These are phyloP conservation scores for Cyberlindnera meyerae DNA, from an alignment of 805 yeast genomes.

Conservation along the genomic window DNA sequence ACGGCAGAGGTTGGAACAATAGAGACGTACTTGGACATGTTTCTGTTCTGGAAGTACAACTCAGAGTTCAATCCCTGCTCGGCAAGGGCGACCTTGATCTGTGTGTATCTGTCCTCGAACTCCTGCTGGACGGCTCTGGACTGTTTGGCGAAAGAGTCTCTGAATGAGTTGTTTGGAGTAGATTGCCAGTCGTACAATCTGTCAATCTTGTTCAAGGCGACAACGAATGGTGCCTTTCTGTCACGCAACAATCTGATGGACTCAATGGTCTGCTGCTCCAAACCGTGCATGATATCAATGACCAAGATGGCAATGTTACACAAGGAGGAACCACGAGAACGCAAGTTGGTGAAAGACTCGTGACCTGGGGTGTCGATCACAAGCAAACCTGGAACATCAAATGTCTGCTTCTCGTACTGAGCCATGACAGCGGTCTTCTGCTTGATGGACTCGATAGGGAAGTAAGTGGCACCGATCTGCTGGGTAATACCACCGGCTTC, in stretches of 20 bases:
- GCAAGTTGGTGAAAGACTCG: slow-evolving; percentile 96
- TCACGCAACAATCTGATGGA: slow-evolving; percentile 89
- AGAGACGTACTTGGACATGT: slow-evolving; percentile 88
- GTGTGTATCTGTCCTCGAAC: slow-evolving; percentile 80
- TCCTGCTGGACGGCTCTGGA: slow-evolving; percentile 82
- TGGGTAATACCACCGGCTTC: slow-evolving; percentile 99
- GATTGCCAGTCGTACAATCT: slow-evolving; percentile 94
- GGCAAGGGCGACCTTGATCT: slow-evolving; percentile 84
- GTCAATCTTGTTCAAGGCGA: slow-evolving; percentile 95
- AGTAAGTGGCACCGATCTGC: slow-evolving; percentile 99
- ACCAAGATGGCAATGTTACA: slow-evolving; percentile 99
- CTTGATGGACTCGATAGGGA: slow-evolving; percentile 93
- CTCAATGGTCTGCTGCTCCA: slow-evolving; percentile 96
- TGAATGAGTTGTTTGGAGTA: slow-evolving; percentile 89
- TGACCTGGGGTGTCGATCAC: slow-evolving; percentile 99
- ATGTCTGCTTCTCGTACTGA: slow-evolving; percentile 73
- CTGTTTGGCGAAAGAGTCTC: slow-evolving; percentile 87
- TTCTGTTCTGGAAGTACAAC: slow-evolving; percentile 90
- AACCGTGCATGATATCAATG: slow-evolving; percentile 98
- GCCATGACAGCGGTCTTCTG: slow-evolving; percentile 91
- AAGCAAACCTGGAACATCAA: slow-evolving; percentile 94
- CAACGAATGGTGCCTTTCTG: slow-evolving; percentile 96
- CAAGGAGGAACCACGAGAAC: slow-evolving; percentile 97
- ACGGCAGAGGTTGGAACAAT: slow-evolving; percentile 98
- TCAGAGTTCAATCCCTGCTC: slow-evolving; percentile 99